Evolutionary conservation across 2,329 filamentous ascomycete species (phyloP).

Genomic region (Cladosporium sp.): DNA sequence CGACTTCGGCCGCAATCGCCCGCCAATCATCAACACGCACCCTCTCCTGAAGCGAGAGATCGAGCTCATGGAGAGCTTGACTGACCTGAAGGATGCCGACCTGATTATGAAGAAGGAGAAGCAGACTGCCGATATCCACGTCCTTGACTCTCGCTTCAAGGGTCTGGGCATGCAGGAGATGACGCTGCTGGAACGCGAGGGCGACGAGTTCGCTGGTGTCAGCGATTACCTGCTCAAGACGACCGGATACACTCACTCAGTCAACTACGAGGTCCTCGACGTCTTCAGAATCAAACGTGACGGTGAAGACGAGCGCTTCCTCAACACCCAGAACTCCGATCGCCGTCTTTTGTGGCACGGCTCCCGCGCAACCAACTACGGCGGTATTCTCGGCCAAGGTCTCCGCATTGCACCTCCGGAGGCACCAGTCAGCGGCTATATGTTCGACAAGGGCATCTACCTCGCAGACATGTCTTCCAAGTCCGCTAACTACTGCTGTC

Average conservation of each 20-base stretch:
- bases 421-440: slow-evolving; percentile 60
- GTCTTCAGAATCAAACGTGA: slow-evolving; percentile 80
- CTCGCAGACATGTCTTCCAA: slow-evolving; percentile 82
- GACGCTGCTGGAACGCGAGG: slow-evolving; percentile 58
- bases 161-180: slow-evolving; percentile 72
- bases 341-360: slow-evolving; percentile 84
- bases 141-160: slow-evolving; percentile 68
- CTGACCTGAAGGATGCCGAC: slow-evolving; percentile 79
- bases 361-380: slow-evolving; percentile 77
- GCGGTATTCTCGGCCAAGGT: slow-evolving; percentile 81
- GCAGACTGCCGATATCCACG: slow-evolving; percentile 52
- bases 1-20: slow-evolving; percentile 68
- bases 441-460: slow-evolving; percentile 90
- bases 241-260: slow-evolving; percentile 61
- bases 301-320: slow-evolving; percentile 68
- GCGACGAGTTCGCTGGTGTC: slow-evolving; percentile 62
- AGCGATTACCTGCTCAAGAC: slow-evolving; percentile 64
- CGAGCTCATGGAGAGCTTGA: slow-evolving; percentile 73
- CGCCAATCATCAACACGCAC: slow-evolving; percentile 60
- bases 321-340: slow-evolving; percentile 56
- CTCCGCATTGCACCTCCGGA: slow-evolving; percentile 85
- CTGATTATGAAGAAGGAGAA: slow-evolving; percentile 66
- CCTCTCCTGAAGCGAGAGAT: slow-evolving; percentile 67
- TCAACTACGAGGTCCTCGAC: slow-evolving; percentile 59
- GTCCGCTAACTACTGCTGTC: slow-evolving; percentile 71